Conservation (phyloP, 75 land plant genomes). For the Chamaecyparis obtusa region DNA sequence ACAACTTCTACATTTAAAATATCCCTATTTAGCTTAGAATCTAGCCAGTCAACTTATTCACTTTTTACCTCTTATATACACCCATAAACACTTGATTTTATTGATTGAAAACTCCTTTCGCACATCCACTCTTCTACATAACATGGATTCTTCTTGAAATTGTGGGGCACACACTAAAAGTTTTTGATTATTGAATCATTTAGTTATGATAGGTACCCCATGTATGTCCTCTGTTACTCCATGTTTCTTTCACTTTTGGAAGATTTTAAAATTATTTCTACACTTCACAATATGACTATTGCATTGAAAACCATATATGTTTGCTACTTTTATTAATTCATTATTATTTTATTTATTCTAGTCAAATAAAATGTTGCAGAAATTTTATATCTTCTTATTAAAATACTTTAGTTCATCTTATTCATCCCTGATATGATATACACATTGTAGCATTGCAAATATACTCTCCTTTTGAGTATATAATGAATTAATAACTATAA, state of each 20-base stretch:
- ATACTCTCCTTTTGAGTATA: background rate
- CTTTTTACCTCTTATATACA: background rate
- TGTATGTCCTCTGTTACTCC: too few species aligned
- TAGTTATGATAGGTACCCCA: background rate
- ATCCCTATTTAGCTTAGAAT: too few species aligned
- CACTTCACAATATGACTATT: background rate
- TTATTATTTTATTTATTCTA: background rate
- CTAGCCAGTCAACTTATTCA: too few species aligned
- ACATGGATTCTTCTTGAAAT: background rate
- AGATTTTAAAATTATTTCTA: background rate
- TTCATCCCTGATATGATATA: background rate
- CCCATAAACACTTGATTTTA: background rate
- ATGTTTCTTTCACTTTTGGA: constrained; percentile 22
- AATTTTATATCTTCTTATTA: background rate
- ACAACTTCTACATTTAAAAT: too few species aligned
- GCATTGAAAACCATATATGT: background rate
- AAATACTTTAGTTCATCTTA: background rate
- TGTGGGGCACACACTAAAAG: background rate
- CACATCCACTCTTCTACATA: background rate
- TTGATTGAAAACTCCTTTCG: background rate
- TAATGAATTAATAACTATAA: background rate
- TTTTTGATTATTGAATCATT: background rate
- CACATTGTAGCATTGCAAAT: background rate
- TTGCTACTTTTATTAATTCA: too few species aligned
- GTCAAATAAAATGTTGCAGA: background rate